phyloP scores from a whole-genome alignment of 257 asterid genomes.

The Paraleonurus japonicus region DNA sequence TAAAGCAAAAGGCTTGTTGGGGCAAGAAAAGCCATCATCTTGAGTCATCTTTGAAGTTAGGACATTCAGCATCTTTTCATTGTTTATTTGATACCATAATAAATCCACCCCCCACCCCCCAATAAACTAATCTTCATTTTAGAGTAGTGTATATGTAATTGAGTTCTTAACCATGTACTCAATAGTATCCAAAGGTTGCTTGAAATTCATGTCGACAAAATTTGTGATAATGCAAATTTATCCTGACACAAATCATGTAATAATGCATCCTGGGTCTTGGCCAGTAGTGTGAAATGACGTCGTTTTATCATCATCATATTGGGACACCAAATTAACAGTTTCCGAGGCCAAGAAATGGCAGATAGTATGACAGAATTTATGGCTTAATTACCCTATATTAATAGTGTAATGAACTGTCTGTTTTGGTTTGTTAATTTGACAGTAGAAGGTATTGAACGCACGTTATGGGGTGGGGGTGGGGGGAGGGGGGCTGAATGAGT shows the following conservation, averaged over 20 bases:
- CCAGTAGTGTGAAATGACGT: background rate
- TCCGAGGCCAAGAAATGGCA: background rate
- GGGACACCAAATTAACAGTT: background rate
- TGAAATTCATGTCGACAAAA: background rate
- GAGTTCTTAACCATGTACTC: background rate
- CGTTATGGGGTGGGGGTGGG: slow-evolving; percentile 48
- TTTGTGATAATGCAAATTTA: background rate
- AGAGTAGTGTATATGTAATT: slow-evolving; percentile 19
- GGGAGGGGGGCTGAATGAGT: slow-evolving; percentile 36
- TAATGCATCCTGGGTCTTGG: background rate
- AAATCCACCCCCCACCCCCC: slow-evolving; percentile 11
- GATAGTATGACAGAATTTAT: background rate
- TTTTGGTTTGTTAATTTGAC: background rate
- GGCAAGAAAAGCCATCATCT: slow-evolving; percentile 37
- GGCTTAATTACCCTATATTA: background rate
- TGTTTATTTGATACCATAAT: slow-evolving; percentile 34
- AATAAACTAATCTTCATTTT: slow-evolving; percentile 15
- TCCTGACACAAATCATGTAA: background rate
- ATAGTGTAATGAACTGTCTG: background rate
- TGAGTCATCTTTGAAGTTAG: slow-evolving; percentile 21
- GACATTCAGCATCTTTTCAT: slow-evolving; percentile 16
- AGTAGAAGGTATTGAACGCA: slow-evolving; percentile 27
- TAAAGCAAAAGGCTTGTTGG: slow-evolving; percentile 53
- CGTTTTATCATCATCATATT: background rate
- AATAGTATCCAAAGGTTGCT: slow-evolving; percentile 21